Evolutionary conservation across 1,284 basidiomycete species (phyloP).

Genomic region (Neonothopanus nambi): DNA sequence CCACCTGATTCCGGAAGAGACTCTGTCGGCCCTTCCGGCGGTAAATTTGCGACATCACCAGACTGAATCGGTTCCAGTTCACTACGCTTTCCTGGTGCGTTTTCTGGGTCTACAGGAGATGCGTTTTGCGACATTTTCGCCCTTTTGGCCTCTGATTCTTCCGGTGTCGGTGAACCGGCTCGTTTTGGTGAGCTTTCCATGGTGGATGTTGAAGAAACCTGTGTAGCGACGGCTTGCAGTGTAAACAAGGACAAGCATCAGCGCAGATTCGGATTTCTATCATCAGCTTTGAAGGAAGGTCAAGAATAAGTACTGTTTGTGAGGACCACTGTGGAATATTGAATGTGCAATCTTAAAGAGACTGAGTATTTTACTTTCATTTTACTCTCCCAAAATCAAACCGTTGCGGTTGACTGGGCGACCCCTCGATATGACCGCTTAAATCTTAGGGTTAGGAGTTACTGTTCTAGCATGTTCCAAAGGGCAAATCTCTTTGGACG

Average conservation of each 20-base stretch:
- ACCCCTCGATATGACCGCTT: too few relatives aligned
- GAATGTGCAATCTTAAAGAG: too few relatives aligned
- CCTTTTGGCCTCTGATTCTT: constrained; percentile 15
- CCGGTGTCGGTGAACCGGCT: constrained; percentile 15
- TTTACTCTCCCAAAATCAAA: too few relatives aligned
- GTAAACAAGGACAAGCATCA: constrained; percentile 1
- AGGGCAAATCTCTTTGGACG: too few relatives aligned
- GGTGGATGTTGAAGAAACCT: neutral
- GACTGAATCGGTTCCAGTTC: constrained; percentile 74
- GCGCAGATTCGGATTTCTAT: too few relatives aligned
- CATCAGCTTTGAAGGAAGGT: too few relatives aligned
- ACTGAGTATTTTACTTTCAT: too few relatives aligned
- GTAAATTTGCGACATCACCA: constrained; percentile 71
- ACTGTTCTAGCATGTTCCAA: too few relatives aligned
- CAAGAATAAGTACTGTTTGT: too few relatives aligned
- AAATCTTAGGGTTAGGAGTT: too few relatives aligned
- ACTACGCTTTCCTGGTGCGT: constrained; percentile 71
- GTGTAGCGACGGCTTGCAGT: neutral
- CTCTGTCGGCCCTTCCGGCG: constrained; percentile 46
- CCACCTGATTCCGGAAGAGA: constrained; percentile 49
- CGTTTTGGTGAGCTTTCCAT: constrained; percentile 16
- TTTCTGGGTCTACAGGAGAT: constrained; percentile 70
- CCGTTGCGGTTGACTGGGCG: too few relatives aligned
- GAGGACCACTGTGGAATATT: too few relatives aligned
- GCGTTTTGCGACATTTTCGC: constrained; percentile 49